Conservation (phyloP, 1,284 basidiomycete species). For the Trichosporon ovoides region DNA sequence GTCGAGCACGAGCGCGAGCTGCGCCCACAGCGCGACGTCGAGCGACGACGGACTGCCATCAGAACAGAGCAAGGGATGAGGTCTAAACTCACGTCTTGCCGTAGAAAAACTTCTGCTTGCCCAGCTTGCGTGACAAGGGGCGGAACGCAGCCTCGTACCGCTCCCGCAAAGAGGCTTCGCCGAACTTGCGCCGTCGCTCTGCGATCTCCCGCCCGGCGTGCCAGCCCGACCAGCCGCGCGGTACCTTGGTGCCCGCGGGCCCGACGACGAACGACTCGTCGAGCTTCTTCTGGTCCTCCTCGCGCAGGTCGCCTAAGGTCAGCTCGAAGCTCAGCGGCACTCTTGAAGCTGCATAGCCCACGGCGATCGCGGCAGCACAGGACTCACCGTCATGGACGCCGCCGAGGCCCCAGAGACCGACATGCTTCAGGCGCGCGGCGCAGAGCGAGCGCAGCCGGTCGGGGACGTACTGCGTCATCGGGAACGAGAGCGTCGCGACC, state of each 20-base stretch:
- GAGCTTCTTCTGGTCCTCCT: constrained; percentile 31
- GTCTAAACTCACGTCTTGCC: constrained; percentile 24
- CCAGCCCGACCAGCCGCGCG: constrained; percentile 37
- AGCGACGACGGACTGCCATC: constrained; percentile 36
- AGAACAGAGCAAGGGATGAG: neutral
- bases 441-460: constrained; percentile 36
- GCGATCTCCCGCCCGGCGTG: constrained; percentile 31
- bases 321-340: neutral
- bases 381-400: constrained; percentile 29
- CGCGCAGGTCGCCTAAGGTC: constrained; percentile 25
- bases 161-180: constrained; percentile 32
- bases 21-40: constrained; percentile 45
- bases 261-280: constrained; percentile 33
- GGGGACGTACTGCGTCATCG: constrained; percentile 40
- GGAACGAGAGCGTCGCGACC: constrained; percentile 28
- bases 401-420: constrained; percentile 43
- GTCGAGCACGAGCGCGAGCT: constrained; percentile 44
- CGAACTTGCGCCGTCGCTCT: constrained; percentile 30
- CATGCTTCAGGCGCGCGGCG: constrained; percentile 32
- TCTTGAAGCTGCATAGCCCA: neutral
- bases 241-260: constrained; percentile 37
- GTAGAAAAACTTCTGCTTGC: constrained; percentile 28
- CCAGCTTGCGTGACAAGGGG: constrained; percentile 32
- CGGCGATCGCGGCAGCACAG: no score
- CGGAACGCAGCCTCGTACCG: constrained; percentile 28